These are phyloP conservation scores for Teunomyces atbi DNA, from an alignment of 805 yeast genomes.

Conservation along the genomic window DNA sequence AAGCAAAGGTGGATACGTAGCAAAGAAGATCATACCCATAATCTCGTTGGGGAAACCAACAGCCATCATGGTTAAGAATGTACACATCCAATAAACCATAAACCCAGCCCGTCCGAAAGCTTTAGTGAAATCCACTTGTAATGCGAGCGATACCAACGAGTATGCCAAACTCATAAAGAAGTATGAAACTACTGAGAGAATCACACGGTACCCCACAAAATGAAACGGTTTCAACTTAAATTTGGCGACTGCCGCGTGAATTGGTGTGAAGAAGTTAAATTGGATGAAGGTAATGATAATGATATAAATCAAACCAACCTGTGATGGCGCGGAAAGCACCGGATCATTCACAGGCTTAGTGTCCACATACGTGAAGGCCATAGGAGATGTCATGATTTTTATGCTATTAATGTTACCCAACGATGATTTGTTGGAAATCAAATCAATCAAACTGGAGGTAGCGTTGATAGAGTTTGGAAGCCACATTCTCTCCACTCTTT, in stretches of 20 bases:
- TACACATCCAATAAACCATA: conserved; percentile 69
- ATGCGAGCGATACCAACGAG: conserved; percentile 62
- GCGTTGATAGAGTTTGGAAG: conserved; percentile 22
- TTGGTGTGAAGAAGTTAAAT: conserved; percentile 54
- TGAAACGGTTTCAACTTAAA: conserved; percentile 40
- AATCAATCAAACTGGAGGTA: conserved; percentile 16
- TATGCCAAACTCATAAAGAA: conserved; percentile 58
- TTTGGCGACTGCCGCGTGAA: conserved; percentile 51
- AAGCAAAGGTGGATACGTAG: conserved; percentile 57
- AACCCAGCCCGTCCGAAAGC: conserved; percentile 71
- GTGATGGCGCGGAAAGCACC: conserved; percentile 62
- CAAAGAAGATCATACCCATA: conserved; percentile 49
- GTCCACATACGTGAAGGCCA: conserved; percentile 40
- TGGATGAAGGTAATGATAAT: conserved; percentile 73
- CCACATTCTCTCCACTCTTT: conserved; percentile 32
- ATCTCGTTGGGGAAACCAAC: conserved; percentile 77
- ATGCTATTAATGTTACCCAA: conserved; percentile 14
- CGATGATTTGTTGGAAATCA: conserved; percentile 12
- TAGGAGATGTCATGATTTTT: conserved; percentile 26
- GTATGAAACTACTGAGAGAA: conserved; percentile 51
- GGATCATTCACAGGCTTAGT: conserved; percentile 49
- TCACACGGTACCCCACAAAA: conserved; percentile 52
- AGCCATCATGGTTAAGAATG: conserved; percentile 68
- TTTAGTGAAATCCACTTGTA: conserved; percentile 57
- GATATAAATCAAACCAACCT: conserved; percentile 72